Evolutionary conservation across 306 rosid species (phyloP), one percentile per base, ranked within the genome.

Genomic region (Acacia melanoxylon): DNA sequence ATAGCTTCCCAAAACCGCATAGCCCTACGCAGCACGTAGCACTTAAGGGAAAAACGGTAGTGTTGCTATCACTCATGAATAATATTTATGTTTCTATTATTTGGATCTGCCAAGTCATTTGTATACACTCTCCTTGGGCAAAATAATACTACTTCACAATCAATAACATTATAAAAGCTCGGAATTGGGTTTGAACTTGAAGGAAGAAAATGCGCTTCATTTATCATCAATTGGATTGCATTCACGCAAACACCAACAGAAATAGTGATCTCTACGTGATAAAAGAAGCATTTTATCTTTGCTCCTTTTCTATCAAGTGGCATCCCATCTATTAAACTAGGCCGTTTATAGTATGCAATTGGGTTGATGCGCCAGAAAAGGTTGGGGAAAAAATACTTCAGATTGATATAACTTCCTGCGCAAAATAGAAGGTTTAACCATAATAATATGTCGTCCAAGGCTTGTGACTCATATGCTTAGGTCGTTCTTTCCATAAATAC

Each of bases 401-500:
- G 10, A 11, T 69, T 41, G 31, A n/a, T 69, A 42, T 22, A 69
- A n/a, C 31, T 69, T 69, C 15, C 52, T 41, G 46, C 25, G 54
- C 52, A n/a, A 19, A 69, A 25, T n/a, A 41, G 52, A 69, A 17
- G 31, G 51, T 68, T 44, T n/a, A 68, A 37, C 27, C 72, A 19
- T 19, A 68, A 42, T 68, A 68, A 12, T 20, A 37, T 19, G 19
- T 68, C 27, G 27, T 41, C 31, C 25, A 16, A 19, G 51, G 51
- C 17, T 68, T n/a, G 74, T 68, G 51, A 41, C 51, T 41, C 24
- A 41, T 68, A 10, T 13, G 10, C 42, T 41, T 2, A 68, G 74
- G 41, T 68, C 74, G 10, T 68, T 15, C 51, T 68, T 41, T 41
- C 54, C 52, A 42, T 69, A 69, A 69, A 69, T 69, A 42, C 74